Conservation (phyloP, 2,329 filamentous ascomycete species). For the Xylaria sp. region DNA sequence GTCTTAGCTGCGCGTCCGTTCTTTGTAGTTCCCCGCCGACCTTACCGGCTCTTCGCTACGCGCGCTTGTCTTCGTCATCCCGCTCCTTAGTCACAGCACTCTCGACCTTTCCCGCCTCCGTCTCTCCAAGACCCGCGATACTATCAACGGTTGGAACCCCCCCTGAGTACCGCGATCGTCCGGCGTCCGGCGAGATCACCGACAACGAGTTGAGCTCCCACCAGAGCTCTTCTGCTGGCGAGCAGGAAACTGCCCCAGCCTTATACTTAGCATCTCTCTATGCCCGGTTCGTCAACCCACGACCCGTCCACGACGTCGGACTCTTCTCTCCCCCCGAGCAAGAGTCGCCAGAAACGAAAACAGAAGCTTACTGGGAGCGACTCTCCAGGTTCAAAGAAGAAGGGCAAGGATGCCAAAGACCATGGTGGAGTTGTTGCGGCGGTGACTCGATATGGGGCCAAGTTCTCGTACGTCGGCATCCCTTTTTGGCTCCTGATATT, state of each 20-base stretch:
- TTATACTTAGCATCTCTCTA: conserved; percentile 47
- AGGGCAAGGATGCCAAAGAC: conserved; percentile 51
- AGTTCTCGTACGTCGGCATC: conserved; percentile 47
- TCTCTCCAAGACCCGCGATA: conserved; percentile 19
- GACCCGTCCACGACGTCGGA: conserved; percentile 45
- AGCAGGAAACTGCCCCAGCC: conserved; percentile 50
- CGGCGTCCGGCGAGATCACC: conserved; percentile 24
- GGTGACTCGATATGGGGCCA: conserved; percentile 51
- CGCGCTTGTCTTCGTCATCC: conserved; percentile 33
- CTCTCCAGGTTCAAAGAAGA: conserved; percentile 50
- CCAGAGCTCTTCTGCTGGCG: conserved; percentile 49
- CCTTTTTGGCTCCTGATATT: conserved; percentile 18
- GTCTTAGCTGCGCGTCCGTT: conserved; percentile 39
- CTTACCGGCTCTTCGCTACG: conserved; percentile 32
- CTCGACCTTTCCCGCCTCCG: conserved; percentile 10
- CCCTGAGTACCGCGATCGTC: conserved; percentile 11
- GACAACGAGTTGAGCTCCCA: conserved; percentile 40
- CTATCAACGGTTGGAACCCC: background rate
- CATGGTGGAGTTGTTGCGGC: conserved; percentile 50
- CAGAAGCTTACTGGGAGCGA: conserved; percentile 48
- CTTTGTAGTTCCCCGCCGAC: conserved; percentile 35
- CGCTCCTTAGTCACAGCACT: conserved; percentile 13
- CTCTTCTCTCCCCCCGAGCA: conserved; percentile 45
- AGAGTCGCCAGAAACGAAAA: conserved; percentile 45
- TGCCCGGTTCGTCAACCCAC: conserved; percentile 52